Percentiles rank a stretch among this genome's conserved stretches.
Conservation (phyloP, 108 stramenopile species). For the Cyclotella distinguenda region DNA sequence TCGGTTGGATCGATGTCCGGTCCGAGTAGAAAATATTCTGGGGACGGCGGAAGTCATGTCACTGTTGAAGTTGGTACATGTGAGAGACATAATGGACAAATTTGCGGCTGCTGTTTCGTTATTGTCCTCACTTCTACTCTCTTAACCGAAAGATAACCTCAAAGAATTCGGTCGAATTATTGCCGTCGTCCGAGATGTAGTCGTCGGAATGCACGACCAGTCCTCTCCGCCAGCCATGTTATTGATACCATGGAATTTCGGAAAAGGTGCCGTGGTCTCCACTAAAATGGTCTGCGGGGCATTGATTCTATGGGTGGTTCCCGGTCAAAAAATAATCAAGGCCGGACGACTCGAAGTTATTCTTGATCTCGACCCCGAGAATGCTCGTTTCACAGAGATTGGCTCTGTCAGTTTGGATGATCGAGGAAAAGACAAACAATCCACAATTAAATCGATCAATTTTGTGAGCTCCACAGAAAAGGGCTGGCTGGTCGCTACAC, state of each 20-base stretch:
- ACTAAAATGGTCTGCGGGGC: conserved; percentile 53
- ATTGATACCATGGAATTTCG: conserved; percentile 61
- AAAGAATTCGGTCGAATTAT: conserved; percentile 75
- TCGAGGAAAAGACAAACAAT: conserved; percentile 10
- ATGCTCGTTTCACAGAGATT: conserved; percentile 46
- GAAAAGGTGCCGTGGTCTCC: conserved; percentile 39
- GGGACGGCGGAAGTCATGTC: conserved; percentile 39
- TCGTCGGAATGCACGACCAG: conserved; percentile 16
- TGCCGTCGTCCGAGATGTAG: conserved; percentile 50
- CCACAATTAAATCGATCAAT: conserved; percentile 45
- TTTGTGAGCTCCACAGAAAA: conserved; percentile 36
- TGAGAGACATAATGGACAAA: too few species aligned
- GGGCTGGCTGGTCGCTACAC: conserved; percentile 48
- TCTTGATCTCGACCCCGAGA: conserved; percentile 52
- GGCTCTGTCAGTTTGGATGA: conserved; percentile 37
- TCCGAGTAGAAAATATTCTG: conserved; percentile 9
- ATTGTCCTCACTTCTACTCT: too few species aligned
- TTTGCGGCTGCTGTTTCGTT: too few species aligned
- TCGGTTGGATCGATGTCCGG: conserved; percentile 21
- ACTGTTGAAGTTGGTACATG: conserved; percentile 55
- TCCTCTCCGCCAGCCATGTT: conserved; percentile 37
- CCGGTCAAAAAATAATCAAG: conserved; percentile 46
- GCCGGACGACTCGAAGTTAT: conserved; percentile 54
- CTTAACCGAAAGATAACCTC: conserved; percentile 66
- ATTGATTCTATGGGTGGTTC: conserved; percentile 52